Base-by-base conservation (phyloP, 2,329 filamentous ascomycete genomes). In the Corniculantispora saksenae region DNA sequence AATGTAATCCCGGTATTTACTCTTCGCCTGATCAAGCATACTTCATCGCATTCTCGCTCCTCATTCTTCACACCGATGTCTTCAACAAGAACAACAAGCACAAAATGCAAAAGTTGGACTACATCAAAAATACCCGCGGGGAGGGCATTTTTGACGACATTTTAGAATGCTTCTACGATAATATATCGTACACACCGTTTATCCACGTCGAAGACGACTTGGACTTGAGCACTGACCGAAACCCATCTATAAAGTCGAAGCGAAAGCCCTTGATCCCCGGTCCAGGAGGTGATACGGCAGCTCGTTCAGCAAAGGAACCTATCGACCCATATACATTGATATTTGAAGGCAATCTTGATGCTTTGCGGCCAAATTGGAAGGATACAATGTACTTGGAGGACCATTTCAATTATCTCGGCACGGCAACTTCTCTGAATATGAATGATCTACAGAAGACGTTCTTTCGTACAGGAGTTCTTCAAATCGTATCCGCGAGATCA, bases 21-120 rank as follows among this genome's bases (percentile, higher is more conserved):
- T 86, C 91, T 27, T 90, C 89, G 40, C 88, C 93, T 71, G 95
- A 98, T 73, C 93, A 97, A 78, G 94, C 95, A n/a, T 97, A 98
- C 76, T 97, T 98, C 72, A 94, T 98, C 69, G 93, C 94, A 19
- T 99, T 99, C 75, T 98, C 94, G 2, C 88, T 99, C 64, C 86
- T 99, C 66, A 97, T 99, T 70, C 83, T 99, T 40, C 95, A 99
- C 72, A 98, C 95, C 0, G 95, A 99, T 74, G 92, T 97, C n/a
- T 98, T 98, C 86, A 99, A 99, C 83, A 97, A 97, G 79, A 99
- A 98, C 81, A 98, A 98, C 81, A 98, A 98, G 80, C 87, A 95
- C 77, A 99, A 99, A 79, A 99, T 99, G 95, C 93, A 97, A 74
- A 96, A 97, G 74, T 81, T 86, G 0, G 95, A 98, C 73, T 99